Evolutionary conservation across 768 basidiomycete genomes (phyloP).

Genomic region (Podaxis sp.): DNA sequence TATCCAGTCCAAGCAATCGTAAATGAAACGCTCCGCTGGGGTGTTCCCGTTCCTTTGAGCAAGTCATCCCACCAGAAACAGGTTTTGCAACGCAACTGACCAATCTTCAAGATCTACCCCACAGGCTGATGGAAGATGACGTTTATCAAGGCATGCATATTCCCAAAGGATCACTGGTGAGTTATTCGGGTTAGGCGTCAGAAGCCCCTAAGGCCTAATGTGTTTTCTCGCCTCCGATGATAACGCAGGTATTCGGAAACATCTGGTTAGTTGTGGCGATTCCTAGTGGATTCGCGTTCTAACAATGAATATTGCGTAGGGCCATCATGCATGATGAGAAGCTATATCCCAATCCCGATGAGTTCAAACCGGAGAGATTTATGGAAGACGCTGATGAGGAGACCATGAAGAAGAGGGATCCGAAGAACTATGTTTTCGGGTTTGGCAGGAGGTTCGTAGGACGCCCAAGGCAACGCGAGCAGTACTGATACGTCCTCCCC

Average conservation of each 20-base stretch:
- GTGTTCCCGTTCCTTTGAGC: conserved; percentile 59
- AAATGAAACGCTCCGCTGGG: conserved; percentile 57
- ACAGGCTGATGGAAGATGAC: conserved; percentile 65
- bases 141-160: conserved; percentile 57
- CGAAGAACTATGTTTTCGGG: conserved; percentile 38
- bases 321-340: conserved; percentile 48
- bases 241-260: conserved; percentile 50
- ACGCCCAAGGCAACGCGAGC: not conserved
- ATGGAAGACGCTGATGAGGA: conserved; percentile 32
- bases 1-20: conserved; percentile 49
- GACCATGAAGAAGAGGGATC: conserved; percentile 27
- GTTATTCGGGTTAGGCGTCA: conserved; percentile 17
- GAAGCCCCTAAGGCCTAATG: not conserved
- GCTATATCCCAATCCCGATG: conserved; percentile 48
- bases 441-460: conserved; percentile 39
- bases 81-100: conserved; percentile 3
- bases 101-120: conserved; percentile 51
- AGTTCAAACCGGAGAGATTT: conserved; percentile 57
- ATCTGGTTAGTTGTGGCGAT: conserved; percentile 44
- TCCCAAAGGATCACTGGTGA: conserved; percentile 61
- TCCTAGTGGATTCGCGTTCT: not conserved
- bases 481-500: not conserved
- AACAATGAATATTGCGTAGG: conserved; percentile 29
- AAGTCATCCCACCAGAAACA: conserved; percentile 18
- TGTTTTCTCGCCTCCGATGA: conserved; percentile 13